These are phyloP conservation scores for Suillus subluteus DNA, from an alignment of 768 basidiomycete genomes.

Conservation along the genomic window DNA sequence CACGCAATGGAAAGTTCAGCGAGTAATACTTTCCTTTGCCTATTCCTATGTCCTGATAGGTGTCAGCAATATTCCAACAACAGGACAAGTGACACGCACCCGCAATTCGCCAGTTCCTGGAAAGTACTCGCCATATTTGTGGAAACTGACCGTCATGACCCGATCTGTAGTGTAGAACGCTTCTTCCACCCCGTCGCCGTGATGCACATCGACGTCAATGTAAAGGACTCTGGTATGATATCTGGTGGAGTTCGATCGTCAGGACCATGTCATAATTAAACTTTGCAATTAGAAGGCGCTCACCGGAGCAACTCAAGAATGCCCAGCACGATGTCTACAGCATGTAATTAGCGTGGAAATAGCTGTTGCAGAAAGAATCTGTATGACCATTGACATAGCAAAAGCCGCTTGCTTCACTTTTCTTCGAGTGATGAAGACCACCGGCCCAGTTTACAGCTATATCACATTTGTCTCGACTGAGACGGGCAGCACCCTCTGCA, in stretches of 20 bases:
- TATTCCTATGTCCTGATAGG: constrained; percentile 81
- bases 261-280: neutral
- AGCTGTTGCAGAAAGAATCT: neutral
- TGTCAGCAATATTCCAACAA: constrained; percentile 16
- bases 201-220: constrained; percentile 98
- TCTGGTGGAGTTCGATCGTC: constrained; percentile 39
- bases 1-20: constrained; percentile 91
- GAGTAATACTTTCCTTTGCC: constrained; percentile 94
- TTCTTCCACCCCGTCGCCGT: constrained; percentile 99
- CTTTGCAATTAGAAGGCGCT: constrained; percentile 18
- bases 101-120: constrained; percentile 98
- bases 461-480: constrained; percentile 97
- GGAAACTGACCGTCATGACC: constrained; percentile 98
- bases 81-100: constrained; percentile 44
- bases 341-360: constrained; percentile 3
- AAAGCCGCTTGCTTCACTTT: constrained; percentile 98
- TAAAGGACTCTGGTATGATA: constrained; percentile 95
- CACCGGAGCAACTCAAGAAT: constrained; percentile 92
- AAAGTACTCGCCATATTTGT: constrained; percentile 99
- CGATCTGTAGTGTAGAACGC: constrained; percentile 99
- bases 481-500: constrained; percentile 92
- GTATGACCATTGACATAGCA: constrained; percentile 93
- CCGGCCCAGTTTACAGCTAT: constrained; percentile 99
- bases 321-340: constrained; percentile 93
- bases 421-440: constrained; percentile 97